Evolutionary conservation across 2,329 filamentous ascomycete genomes (phyloP).

Genomic region (Colletotrichum simmondsii): DNA sequence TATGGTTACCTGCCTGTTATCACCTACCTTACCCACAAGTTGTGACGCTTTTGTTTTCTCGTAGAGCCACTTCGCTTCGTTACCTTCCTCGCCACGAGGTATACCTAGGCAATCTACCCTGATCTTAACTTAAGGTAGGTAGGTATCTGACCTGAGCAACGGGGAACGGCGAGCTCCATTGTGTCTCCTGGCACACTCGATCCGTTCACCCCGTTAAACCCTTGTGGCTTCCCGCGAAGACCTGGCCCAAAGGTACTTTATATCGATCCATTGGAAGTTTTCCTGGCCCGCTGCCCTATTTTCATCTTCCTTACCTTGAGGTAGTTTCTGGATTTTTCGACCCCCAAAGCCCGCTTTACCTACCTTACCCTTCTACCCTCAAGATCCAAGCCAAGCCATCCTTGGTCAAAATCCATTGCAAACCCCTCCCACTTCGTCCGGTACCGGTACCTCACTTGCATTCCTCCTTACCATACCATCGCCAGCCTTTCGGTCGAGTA

Average conservation of each 20-base stretch:
- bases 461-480: background rate
- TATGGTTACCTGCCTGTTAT: background rate
- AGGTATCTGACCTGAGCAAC: background rate
- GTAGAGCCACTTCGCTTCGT: background rate
- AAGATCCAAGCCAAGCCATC: background rate
- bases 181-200: constrained; percentile 22
- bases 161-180: constrained; percentile 31
- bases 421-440: background rate
- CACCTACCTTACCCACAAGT: background rate
- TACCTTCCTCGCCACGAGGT: background rate
- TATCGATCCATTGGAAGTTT: background rate
- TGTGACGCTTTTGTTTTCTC: background rate
- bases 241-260: background rate
- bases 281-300: background rate
- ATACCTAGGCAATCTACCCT: background rate
- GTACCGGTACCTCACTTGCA: too few species aligned
- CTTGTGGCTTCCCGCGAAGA: background rate
- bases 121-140: too few species aligned
- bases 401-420: background rate
- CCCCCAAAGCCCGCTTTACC: background rate
- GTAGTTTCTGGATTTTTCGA: background rate
- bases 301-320: too few species aligned
- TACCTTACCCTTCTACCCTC: background rate
- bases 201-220: background rate
- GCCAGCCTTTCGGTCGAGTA: background rate